A percentile compares a stretch with the other conserved stretches of the same genome.
phyloP scores from a whole-genome alignment of 495 filamentous ascomycete species.

The Rhypophila decipiens region DNA sequence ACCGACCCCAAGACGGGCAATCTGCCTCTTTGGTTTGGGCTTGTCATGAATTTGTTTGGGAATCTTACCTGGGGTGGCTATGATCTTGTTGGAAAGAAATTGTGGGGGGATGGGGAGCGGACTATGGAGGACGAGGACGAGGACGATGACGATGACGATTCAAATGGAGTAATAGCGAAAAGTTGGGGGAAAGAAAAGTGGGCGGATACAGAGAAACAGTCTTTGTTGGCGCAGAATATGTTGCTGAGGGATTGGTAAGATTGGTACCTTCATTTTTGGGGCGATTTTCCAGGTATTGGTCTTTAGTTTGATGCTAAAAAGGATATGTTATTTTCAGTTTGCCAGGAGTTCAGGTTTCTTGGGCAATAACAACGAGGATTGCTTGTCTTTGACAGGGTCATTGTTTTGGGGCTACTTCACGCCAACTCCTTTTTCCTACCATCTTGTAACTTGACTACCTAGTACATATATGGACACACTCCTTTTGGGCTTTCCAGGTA shows the following conservation, averaged over 20 bases:
- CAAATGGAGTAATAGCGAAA: slow-evolving; percentile 51
- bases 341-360: too few species aligned
- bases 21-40: slow-evolving; percentile 62
- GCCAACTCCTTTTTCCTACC: too few species aligned
- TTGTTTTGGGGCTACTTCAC: too few species aligned
- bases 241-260: not conserved
- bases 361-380: too few species aligned
- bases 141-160: slow-evolving; percentile 2
- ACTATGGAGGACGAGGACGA: slow-evolving; percentile 38
- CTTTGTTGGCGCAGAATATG: slow-evolving; percentile 8
- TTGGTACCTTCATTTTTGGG: not conserved
- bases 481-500: too few species aligned
- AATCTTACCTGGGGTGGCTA: slow-evolving; percentile 64
- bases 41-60: slow-evolving; percentile 42
- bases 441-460: too few species aligned
- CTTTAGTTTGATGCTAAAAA: too few species aligned
- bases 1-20: slow-evolving; percentile 60
- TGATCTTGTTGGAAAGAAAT: slow-evolving; percentile 55
- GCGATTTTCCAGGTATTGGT: not conserved
- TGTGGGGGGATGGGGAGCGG: slow-evolving; percentile 88
- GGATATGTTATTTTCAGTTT: too few species aligned
- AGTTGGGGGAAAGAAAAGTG: slow-evolving; percentile 31
- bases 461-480: too few species aligned
- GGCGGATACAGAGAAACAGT: slow-evolving; percentile 12
- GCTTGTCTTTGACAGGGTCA: too few species aligned